These are phyloP conservation scores for Tylopilus balloui DNA, from an alignment of 768 basidiomycete genomes.

Conservation along the genomic window DNA sequence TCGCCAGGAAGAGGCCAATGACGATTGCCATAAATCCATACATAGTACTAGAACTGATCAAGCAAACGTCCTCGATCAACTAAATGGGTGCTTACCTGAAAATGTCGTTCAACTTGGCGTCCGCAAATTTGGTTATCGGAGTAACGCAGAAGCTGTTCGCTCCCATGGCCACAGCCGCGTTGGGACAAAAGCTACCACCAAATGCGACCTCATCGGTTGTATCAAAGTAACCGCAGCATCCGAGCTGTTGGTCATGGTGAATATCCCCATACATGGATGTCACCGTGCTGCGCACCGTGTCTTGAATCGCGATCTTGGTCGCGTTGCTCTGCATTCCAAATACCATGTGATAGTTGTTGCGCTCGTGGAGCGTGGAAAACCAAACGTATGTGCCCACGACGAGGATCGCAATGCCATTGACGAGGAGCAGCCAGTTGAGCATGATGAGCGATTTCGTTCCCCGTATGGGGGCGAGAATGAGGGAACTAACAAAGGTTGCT, in stretches of 20 bases:
- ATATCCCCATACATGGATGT: not conserved
- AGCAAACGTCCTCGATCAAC: not conserved
- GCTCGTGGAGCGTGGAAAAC: conserved; percentile 75
- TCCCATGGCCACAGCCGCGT: conserved; percentile 34
- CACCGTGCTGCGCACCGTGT: conserved; percentile 47
- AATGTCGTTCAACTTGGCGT: conserved; percentile 69
- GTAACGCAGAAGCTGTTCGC: conserved; percentile 62
- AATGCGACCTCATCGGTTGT: conserved; percentile 54
- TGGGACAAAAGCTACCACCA: conserved; percentile 59
- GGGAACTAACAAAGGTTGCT: conserved; percentile 63
- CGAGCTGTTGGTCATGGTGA: conserved; percentile 42
- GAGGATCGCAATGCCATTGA: conserved; percentile 57
- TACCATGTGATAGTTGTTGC: conserved; percentile 56
- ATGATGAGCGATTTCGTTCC: conserved; percentile 67
- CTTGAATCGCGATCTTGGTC: conserved; percentile 59
- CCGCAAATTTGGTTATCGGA: conserved; percentile 63
- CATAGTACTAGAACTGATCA: conserved; percentile 40
- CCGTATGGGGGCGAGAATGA: conserved; percentile 65
- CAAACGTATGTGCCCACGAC: conserved; percentile 72
- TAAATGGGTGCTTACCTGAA: conserved; percentile 62
- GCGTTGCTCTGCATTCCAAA: conserved; percentile 47
- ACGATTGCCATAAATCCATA: conserved; percentile 86
- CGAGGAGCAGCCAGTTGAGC: conserved; percentile 71
- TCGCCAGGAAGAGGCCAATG: conserved; percentile 68
- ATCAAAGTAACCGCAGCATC: conserved; percentile 85